Evolutionary conservation across 2,329 filamentous ascomycete species (phyloP), one percentile per base, ranked within the genome.

Genomic region (Exophiala alcalophila): DNA sequence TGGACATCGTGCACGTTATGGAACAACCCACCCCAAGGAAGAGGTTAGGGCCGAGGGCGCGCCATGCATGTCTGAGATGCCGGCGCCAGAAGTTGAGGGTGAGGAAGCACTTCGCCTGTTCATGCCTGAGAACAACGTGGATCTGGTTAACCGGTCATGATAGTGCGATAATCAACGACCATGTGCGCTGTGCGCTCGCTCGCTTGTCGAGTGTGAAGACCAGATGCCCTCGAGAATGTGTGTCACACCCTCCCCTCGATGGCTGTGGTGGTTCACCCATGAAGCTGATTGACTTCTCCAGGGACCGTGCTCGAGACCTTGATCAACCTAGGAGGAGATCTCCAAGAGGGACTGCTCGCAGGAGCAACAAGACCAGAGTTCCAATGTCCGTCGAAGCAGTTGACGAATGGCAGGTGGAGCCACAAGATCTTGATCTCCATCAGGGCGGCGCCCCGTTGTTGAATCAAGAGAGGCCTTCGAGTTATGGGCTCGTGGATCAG

Each of bases 51-150:
- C 25, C 25, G 11, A 27, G 20, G 33, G 46, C 25, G 7, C 33
- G 33, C 6, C 23, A 24, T 15, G 33, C 33, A n/a, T 36, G 33
- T 18, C 57, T 69, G 64, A 10, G 57, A 47, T 24, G 68, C 64
- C 26, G 19, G 26, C 23, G 21, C 20, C 33, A 36, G 21, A 36
- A 36, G 16, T 14, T 36, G 33, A 36, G 33, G 33, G 33, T 36
- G 26, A 24, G 33, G 16, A 30, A 14, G 15, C 15, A 8, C 27
- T 30, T 30, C 12, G 12, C 9, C 6, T 14, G 8, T 9, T 6
- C 7, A 8, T 6, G 15, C 15, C 6, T 30, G 12, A 14, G 20
- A 16, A 16, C 14, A 5, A 16, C 14, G 4, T 16, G 5, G 6
- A 32, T 7, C 16, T 14, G 5, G 23, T 6, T 36, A 12, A 36